Base-by-base conservation (phyloP, 1,284 basidiomycete genomes). In the Austroboletus novae-zelandiae region DNA sequence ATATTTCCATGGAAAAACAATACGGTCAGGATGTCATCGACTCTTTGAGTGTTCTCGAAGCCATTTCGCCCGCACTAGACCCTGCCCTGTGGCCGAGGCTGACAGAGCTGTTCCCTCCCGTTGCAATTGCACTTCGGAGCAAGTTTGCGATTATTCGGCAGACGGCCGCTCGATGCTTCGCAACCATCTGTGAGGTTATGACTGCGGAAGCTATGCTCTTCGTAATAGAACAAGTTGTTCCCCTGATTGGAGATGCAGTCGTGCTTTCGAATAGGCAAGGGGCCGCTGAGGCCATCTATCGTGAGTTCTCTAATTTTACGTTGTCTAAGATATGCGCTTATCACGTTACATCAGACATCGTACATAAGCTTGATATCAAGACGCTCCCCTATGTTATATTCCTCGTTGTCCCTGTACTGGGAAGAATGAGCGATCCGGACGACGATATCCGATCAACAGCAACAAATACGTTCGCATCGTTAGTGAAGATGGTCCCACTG, bases 401-500 rank as follows among this genome's bases (percentile, higher is more conserved):
- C 74, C 79, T 99, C 68, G 85, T 99, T 44, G 95, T 99, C 0
- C 97, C 97, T 0, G 83, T 98, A 5, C 84, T 99, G 9, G 97
- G 97, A 9, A 82, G 97, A 32, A 99, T 99, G 97, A 98, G 94
- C 58, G 97, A 99, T 69, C 68, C 84, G 4, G 89, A 99, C 64
- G 93, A 96, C 57, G 86, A 91, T 54, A 88, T 97, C 43, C 87
- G 97, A 18, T 83, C 96, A 35, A 85, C 94, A 6, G 89, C 97
- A 0, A 98, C 97, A 9, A 94, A 94, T 64, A 97, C 95, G 0
- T 99, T 99, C 67, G 97, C 97, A 0, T 90, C 93, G 3, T 75
- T 99, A n/a, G 91, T 99, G 60, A 98, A 99, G 76, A 96, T 99
- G 89, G 94, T 99, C 7, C 97, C 97, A 5, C 79, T 99, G 1